Evolutionary conservation across 2,329 filamentous ascomycete genomes (phyloP).

Genomic region (Coniochaeta hoffmannii): DNA sequence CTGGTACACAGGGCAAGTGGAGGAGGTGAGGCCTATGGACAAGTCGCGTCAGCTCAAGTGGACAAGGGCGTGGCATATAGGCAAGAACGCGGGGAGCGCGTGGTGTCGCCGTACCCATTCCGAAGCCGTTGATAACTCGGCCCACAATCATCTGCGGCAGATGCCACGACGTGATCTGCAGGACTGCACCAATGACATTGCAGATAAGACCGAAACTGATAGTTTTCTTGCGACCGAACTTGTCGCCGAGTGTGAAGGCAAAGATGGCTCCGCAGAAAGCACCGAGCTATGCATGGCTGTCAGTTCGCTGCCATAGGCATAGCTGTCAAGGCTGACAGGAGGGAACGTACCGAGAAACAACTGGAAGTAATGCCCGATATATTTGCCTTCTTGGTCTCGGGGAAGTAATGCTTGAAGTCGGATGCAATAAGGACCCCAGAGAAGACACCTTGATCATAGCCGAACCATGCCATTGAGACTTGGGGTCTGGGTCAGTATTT

Average conservation of each 20-base stretch:
- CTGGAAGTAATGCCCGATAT: conserved; percentile 36
- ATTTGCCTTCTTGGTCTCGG: conserved; percentile 26
- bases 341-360: conserved; percentile 27
- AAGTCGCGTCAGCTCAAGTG: too few relatives aligned
- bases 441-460: conserved; percentile 27
- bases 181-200: conserved; percentile 25
- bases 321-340: neutral
- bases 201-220: conserved; percentile 21
- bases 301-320: neutral
- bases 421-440: conserved; percentile 32
- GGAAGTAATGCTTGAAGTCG: conserved; percentile 30
- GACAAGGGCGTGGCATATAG: too few relatives aligned
- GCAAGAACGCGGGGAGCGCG: too few relatives aligned
- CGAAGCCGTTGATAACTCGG: conserved; percentile 32
- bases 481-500: too few relatives aligned
- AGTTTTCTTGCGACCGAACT: conserved; percentile 22
- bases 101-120: conserved; percentile 18
- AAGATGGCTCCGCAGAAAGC: conserved; percentile 23
- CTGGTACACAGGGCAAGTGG: conserved; percentile 25
- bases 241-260: conserved; percentile 23
- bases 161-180: conserved; percentile 25
- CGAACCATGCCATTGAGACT: neutral
- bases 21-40: conserved; percentile 17
- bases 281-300: conserved; percentile 16
- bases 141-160: conserved; percentile 33